Base-by-base conservation (phyloP, 2,329 filamentous ascomycete species). In the Ascochyta viciae-villosae region DNA sequence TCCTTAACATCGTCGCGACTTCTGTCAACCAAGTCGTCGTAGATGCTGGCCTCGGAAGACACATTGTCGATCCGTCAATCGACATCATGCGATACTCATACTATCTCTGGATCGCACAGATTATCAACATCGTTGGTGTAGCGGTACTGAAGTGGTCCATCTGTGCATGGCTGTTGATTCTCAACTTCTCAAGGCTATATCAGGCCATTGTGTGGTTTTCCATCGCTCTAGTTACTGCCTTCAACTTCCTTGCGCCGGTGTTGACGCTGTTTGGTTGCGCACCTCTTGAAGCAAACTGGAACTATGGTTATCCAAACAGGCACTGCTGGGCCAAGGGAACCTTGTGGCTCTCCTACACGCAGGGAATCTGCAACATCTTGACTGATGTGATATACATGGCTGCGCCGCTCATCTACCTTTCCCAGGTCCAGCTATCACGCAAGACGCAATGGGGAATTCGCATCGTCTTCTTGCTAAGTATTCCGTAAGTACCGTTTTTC, bases 121-220 rank as follows among this genome's bases (percentile, higher is more conserved):
- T 70, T 16, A 39, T 67, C 47, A 72, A 73, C 47, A 62, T 72
- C 29, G 56, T 71, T 7, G 69, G 63, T 13, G 63, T 73, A 16
- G 67, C 68, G n/a, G 54, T 69, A 7, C 49, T 73, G 8, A 72
- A 72, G 37, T 67, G 61, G 62, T 67, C 68, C 4, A 72, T 73
- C 8, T 72, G 70, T 42, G 63, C 68, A 2, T 72, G 68, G 55
- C 54, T 73, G 3, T 50, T 73, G 6, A 60, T 64, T 13, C 62
- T 73, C 16, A 70, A 73, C 22, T 70, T 72, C 42, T 68, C 67
- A 12, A 68, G 23, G 23, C 13, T 62, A 3, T 73, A 70, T 39
- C 62, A 57, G 42, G 54, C 40, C 23, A 61, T 71, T 4, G 55
- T 73, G 1, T 73, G 69, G 70, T 35, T 68, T 1, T 68, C 67